A percentile compares a stretch with the other conserved stretches of the same genome.
phyloP scores from a whole-genome alignment of 139 green algal genomes.

The Chlorella sp. region DNA sequence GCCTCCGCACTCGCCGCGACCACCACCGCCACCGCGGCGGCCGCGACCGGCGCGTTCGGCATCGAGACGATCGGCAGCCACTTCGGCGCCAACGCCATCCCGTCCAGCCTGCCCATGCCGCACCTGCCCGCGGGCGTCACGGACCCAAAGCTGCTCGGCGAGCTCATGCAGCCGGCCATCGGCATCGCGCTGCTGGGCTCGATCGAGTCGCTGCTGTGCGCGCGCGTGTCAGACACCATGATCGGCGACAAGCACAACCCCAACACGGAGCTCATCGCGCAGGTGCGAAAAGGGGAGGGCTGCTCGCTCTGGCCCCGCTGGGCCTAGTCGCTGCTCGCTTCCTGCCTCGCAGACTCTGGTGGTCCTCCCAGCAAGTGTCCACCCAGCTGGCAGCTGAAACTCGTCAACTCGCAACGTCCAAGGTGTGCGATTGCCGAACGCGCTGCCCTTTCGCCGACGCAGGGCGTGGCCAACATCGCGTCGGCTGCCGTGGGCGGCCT shows the following conservation, averaged over 20 bases:
- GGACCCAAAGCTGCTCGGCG: constrained; percentile 1
- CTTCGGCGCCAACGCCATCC: constrained; percentile 23
- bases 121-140: constrained; percentile 12
- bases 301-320: too few species aligned
- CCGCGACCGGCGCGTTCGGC: constrained; percentile 1
- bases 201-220: constrained; percentile 30
- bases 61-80: constrained; percentile 29
- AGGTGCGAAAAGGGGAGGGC: too few species aligned
- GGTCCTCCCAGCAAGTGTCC: too few species aligned
- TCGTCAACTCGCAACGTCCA: too few species aligned
- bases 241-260: constrained; percentile 26
- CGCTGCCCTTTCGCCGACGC: not conserved
- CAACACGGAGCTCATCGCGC: constrained; percentile 27
- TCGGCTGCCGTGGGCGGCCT: constrained; percentile 24
- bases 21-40: not conserved
- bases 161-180: constrained; percentile 15
- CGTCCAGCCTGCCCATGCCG: constrained; percentile 10
- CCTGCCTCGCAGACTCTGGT: too few species aligned
- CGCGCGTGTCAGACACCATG: constrained; percentile 25
- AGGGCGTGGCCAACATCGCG: constrained; percentile 23
- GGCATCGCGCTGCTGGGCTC: constrained; percentile 21
- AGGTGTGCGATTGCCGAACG: too few species aligned
- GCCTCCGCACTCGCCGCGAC: not conserved
- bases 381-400: too few species aligned
- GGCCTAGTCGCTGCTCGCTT: too few species aligned